Conservation (phyloP, 805 yeast genomes). For the Nakazawaea wickerhamii region DNA sequence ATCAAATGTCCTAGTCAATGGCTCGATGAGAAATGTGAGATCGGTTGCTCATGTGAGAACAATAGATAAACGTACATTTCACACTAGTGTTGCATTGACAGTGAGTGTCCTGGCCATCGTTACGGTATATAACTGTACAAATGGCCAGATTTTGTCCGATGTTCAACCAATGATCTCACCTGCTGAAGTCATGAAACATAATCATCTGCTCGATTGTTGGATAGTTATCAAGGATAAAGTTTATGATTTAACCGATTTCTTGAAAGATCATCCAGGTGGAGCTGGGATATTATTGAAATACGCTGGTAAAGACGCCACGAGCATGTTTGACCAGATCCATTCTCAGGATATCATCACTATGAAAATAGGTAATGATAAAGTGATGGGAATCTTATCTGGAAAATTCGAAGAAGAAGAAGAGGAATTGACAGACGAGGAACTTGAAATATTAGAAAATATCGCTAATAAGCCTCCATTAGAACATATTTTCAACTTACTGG, state of each 20-base stretch:
- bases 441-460: slow-evolving; percentile 31
- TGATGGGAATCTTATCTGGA: slow-evolving; percentile 29
- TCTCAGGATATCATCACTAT: slow-evolving; percentile 21
- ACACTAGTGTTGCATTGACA: background rate
- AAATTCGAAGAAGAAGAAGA: slow-evolving; percentile 22
- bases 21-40: too few relatives aligned
- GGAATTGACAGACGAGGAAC: slow-evolving; percentile 29
- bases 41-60: too few relatives aligned
- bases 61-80: too few relatives aligned
- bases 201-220: slow-evolving; percentile 37
- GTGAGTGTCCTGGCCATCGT: background rate
- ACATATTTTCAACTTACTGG: slow-evolving; percentile 66
- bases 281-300: slow-evolving; percentile 27
- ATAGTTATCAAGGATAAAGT: slow-evolving; percentile 29
- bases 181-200: slow-evolving; percentile 70
- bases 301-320: slow-evolving; percentile 33
- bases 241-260: slow-evolving; percentile 30
- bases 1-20: too few relatives aligned
- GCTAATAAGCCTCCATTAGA: slow-evolving; percentile 60
- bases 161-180: slow-evolving; percentile 41
- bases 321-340: slow-evolving; percentile 24
- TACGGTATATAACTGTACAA: too few relatives aligned
- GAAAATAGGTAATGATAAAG: slow-evolving; percentile 22
- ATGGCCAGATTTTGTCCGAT: slow-evolving; percentile 18
- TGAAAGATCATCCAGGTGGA: slow-evolving; percentile 37